Evolutionary conservation across 2,329 filamentous ascomycete species (phyloP).

Genomic region (Neopestalotiopsis clavispora): DNA sequence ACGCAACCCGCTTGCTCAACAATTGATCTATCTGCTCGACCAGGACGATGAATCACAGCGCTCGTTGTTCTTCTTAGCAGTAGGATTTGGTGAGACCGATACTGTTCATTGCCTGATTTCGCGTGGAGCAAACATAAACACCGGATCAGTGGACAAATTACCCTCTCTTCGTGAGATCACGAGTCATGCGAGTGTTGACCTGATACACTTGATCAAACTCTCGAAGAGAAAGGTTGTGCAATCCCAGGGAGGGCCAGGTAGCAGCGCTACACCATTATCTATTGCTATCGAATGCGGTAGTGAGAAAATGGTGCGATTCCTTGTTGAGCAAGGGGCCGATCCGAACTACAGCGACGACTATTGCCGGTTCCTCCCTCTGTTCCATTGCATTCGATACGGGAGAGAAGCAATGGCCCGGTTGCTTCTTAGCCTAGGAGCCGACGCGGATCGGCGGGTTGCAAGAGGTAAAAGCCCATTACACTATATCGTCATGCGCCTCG

Average conservation of each 20-base stretch:
- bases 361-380: not conserved
- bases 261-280: not conserved
- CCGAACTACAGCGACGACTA: not conserved
- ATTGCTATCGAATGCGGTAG: not conserved
- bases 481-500: not conserved
- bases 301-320: not conserved
- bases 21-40: not conserved
- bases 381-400: not conserved
- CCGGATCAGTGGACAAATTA: too few species aligned
- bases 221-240: too few species aligned
- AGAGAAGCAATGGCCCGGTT: not conserved
- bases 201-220: not conserved
- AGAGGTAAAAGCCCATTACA: not conserved
- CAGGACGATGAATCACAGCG: not conserved
- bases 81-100: not conserved
- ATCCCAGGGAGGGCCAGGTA: too few species aligned
- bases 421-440: not conserved
- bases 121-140: not conserved
- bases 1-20: not conserved
- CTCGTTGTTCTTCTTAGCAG: not conserved
- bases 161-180: not conserved
- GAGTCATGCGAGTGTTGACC: not conserved
- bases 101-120: not conserved
- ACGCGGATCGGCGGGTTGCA: not conserved
- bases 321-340: not conserved